Percentiles rank a stretch among this genome's conserved stretches.
Conservation (phyloP, 164 flowering plant species). For the Magnolia kwangsiensis region DNA sequence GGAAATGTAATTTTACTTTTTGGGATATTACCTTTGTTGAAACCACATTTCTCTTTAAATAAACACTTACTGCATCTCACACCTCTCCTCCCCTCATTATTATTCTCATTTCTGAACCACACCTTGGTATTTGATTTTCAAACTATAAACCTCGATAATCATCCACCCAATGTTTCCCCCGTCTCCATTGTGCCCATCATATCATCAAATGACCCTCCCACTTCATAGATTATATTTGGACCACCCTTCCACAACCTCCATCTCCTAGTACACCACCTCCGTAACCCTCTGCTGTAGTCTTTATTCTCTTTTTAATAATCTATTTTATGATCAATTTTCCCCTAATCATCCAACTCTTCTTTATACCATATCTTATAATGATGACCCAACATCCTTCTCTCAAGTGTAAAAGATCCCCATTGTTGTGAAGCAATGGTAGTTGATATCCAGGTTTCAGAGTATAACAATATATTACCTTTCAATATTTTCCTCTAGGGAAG, state of each 20-base stretch:
- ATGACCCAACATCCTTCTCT: not conserved
- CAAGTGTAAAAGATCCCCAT: not conserved
- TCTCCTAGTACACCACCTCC: not conserved
- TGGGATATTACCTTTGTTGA: no score
- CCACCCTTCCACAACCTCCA: not conserved
- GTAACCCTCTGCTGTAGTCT: not conserved
- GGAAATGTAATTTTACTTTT: no score
- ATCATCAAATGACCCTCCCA: not conserved
- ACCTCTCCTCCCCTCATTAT: no score
- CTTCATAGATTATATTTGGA: not conserved
- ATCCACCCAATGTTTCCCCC: no score
- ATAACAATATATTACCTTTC: not conserved
- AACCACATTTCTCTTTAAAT: no score
- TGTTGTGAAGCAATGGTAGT: not conserved
- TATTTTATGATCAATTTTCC: not conserved
- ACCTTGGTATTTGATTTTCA: no score
- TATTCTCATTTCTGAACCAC: no score
- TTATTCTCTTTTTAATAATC: not conserved
- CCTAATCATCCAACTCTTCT: not conserved
- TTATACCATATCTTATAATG: not conserved
- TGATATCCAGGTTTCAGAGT: not conserved
- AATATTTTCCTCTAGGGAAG: no score
- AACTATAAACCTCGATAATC: no score
- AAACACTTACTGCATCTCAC: no score
- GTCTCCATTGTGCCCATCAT: no score